These are phyloP conservation scores for Fusarium protoensiforme DNA, from an alignment of 2,329 filamentous ascomycete genomes.

Conservation along the genomic window DNA sequence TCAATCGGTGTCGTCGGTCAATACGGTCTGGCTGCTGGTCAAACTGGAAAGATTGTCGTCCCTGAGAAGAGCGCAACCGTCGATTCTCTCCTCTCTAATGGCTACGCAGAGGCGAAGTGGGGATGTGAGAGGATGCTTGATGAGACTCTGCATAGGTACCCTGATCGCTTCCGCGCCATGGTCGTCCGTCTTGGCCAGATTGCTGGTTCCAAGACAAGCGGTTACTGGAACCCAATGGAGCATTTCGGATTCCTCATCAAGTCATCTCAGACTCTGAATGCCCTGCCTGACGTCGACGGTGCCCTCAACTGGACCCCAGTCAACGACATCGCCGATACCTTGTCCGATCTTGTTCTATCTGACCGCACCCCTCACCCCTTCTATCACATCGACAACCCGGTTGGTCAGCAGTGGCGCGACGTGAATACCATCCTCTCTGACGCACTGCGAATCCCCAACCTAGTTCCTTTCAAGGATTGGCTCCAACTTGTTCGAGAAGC, in stretches of 20 bases:
- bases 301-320: conserved; percentile 30
- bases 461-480: conserved; percentile 19
- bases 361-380: conserved; percentile 4
- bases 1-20: conserved; percentile 25
- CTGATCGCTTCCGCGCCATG: conserved; percentile 32
- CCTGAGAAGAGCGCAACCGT: conserved; percentile 20
- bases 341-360: conserved; percentile 14
- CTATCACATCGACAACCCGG: conserved; percentile 27
- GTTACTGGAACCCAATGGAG: conserved; percentile 39
- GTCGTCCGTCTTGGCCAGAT: conserved; percentile 36
- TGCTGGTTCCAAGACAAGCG: conserved; percentile 35
- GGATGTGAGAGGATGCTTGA: conserved; percentile 37
- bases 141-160: conserved; percentile 32
- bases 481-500: conserved; percentile 18
- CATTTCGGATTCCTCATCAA: conserved; percentile 39
- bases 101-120: conserved; percentile 38
- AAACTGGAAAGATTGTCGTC: conserved; percentile 23
- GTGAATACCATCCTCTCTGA: conserved; percentile 26
- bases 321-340: conserved; percentile 21
- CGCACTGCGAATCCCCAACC: conserved; percentile 9
- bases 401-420: conserved; percentile 30
- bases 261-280: conserved; percentile 30
- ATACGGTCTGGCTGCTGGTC: conserved; percentile 10
- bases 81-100: conserved; percentile 23
- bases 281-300: conserved; percentile 23